Conservation (phyloP, 169 alveolate species). For the Plasmodium adleri region DNA sequence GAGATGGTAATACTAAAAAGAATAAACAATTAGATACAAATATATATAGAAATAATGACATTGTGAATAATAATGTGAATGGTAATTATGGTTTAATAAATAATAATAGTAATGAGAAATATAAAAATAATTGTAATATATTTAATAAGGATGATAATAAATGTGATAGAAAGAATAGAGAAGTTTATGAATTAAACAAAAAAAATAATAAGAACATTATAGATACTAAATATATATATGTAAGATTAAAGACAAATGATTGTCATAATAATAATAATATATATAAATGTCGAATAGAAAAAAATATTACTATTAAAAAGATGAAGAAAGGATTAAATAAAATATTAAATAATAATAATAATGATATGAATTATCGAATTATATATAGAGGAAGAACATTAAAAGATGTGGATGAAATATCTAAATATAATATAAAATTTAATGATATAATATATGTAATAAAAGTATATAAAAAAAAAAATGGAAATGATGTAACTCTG, state of each 20-base stretch:
- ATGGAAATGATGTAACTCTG: constrained; percentile 44
- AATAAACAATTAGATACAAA: not conserved
- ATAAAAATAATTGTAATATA: not conserved
- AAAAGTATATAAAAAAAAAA: constrained; percentile 15
- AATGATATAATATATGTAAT: constrained; percentile 66
- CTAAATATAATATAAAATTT: constrained; percentile 46
- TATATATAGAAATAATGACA: not conserved
- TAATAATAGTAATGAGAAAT: not conserved
- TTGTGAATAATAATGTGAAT: not conserved
- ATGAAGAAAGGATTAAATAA: constrained; percentile 40
- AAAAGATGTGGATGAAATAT: constrained; percentile 40
- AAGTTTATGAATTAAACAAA: not conserved
- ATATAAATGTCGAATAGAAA: constrained; percentile 62
- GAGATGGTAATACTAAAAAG: not conserved
- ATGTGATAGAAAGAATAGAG: not conserved
- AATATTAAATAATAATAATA: constrained; percentile 6
- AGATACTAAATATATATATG: constrained; percentile 9
- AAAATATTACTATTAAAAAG: constrained; percentile 49
- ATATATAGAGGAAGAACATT: constrained; percentile 65
- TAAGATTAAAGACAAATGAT: constrained; percentile 55
- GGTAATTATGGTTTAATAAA: not conserved
- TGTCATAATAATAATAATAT: constrained; percentile 11
- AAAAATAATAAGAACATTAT: not conserved
- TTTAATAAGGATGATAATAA: not conserved
- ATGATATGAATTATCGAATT: constrained; percentile 43